These are phyloP conservation scores for Adiantum capillusveneris DNA, from an alignment of 75 land plant genomes.

Conservation along the genomic window DNA sequence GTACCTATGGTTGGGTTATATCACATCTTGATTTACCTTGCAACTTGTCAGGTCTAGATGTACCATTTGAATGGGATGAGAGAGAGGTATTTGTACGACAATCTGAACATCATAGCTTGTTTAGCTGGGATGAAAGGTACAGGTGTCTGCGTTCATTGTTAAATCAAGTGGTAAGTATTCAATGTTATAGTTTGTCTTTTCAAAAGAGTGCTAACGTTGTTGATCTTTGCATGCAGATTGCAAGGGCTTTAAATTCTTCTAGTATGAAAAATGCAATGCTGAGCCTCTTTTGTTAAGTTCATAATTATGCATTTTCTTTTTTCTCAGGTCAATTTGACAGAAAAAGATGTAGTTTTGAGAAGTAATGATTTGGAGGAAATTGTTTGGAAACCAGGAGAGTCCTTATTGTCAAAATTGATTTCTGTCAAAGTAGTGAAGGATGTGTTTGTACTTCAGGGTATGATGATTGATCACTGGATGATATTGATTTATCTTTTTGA, in stretches of 20 bases:
- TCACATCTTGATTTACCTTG: background rate
- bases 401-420: conserved; percentile 42
- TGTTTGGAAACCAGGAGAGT: conserved; percentile 38
- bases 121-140: conserved; percentile 92
- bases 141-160: conserved; percentile 52
- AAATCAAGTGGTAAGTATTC: conserved; percentile 49
- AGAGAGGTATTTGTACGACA: conserved; percentile 64
- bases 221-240: too few relatives aligned
- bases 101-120: conserved; percentile 54
- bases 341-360: conserved; percentile 18
- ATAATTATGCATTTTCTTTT: too few relatives aligned
- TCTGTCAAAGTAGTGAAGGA: conserved; percentile 60
- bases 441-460: conserved; percentile 84
- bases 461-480: background rate
- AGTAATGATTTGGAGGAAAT: conserved; percentile 18
- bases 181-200: too few relatives aligned
- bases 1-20: background rate
- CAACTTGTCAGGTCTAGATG: conserved; percentile 57
- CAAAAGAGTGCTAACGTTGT: too few relatives aligned
- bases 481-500: too few relatives aligned
- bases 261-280: too few relatives aligned
- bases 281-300: too few relatives aligned
- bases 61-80: conserved; percentile 75
- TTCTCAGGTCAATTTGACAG: background rate
- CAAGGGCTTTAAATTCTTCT: too few relatives aligned